A percentile compares a stretch with the other conserved stretches of the same genome.
These are phyloP conservation scores for Thalassiosira pacifica DNA, from an alignment of 352 stramenopile species.

Conservation along the genomic window DNA sequence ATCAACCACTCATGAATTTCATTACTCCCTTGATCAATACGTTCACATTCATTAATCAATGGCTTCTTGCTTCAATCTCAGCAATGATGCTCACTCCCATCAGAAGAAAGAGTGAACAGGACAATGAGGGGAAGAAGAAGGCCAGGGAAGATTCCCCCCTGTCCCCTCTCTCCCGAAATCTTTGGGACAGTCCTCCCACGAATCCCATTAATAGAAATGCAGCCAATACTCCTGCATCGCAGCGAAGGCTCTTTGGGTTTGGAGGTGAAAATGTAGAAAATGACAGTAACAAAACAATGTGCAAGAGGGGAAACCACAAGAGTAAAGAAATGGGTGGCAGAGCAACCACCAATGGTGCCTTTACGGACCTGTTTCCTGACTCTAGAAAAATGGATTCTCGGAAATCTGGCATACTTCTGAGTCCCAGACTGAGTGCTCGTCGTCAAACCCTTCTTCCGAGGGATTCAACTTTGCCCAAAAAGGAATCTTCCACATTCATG, in stretches of 20 bases:
- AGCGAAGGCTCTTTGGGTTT: slow-evolving; percentile 16
- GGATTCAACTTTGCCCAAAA: too few relatives aligned
- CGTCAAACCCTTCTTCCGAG: too few relatives aligned
- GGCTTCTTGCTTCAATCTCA: neutral
- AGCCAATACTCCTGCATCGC: slow-evolving; percentile 5
- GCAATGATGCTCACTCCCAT: neutral
- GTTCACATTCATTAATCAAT: neutral
- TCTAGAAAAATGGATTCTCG: neutral
- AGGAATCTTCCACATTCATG: too few relatives aligned
- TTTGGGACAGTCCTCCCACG: slow-evolving; percentile 9
- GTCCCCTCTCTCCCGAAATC: neutral
- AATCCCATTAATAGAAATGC: neutral
- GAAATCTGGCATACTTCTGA: neutral
- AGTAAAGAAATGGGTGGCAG: slow-evolving; percentile 11
- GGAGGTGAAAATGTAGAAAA: slow-evolving; percentile 20
- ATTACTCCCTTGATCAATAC: neutral
- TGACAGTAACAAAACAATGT: neutral
- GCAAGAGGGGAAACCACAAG: neutral
- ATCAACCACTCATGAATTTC: neutral
- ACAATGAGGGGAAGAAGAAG: neutral
- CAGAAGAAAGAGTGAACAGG: too few relatives aligned
- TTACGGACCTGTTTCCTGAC: neutral
- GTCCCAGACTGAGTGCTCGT: slow-evolving; percentile 2
- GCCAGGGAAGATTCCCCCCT: neutral
- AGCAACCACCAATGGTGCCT: neutral